Percentiles rank a stretch among this genome's conserved stretches.
phyloP scores from a whole-genome alignment of 2,329 filamentous ascomycete genomes.

The Furcasterigmium furcatum region DNA sequence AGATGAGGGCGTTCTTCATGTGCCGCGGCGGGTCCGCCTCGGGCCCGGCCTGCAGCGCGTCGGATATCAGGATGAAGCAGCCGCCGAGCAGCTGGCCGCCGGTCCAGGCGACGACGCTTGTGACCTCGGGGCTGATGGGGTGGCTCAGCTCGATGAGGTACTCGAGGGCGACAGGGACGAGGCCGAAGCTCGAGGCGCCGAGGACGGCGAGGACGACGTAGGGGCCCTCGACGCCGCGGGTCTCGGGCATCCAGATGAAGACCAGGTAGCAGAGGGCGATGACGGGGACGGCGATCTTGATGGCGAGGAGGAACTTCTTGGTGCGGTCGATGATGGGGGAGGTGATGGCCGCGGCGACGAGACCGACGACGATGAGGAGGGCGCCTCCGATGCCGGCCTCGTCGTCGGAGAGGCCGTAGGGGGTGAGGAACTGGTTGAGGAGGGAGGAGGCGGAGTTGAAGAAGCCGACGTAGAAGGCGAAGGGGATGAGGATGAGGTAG shows the following conservation, averaged over 20 bases:
- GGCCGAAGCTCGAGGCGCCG: conserved; percentile 74
- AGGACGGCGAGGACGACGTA: conserved; percentile 74
- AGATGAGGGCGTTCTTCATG: conserved; percentile 74
- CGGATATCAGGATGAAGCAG: conserved; percentile 79
- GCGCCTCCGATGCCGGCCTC: conserved; percentile 88
- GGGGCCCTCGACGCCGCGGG: conserved; percentile 56
- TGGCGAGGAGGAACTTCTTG: conserved; percentile 71
- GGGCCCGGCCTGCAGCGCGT: conserved; percentile 63
- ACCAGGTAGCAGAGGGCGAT: conserved; percentile 70
- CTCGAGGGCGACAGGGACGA: conserved; percentile 84
- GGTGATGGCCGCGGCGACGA: conserved; percentile 71
- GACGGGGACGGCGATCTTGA: conserved; percentile 73
- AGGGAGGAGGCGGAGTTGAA: conserved; percentile 92
- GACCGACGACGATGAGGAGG: conserved; percentile 82
- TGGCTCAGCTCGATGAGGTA: conserved; percentile 84
- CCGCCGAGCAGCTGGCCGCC: conserved; percentile 84
- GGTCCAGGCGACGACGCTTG: conserved; percentile 79
- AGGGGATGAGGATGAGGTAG: conserved; percentile 79
- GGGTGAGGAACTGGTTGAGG: conserved; percentile 84
- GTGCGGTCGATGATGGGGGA: conserved; percentile 83
- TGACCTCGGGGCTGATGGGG: conserved; percentile 82
- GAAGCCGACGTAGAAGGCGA: conserved; percentile 79
- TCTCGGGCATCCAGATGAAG: conserved; percentile 72
- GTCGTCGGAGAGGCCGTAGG: conserved; percentile 80
- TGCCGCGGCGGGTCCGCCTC: conserved; percentile 59